A percentile compares a stretch with the other conserved stretches of the same genome.
Conservation (phyloP, 2,329 filamentous ascomycete species). For the Nigrospora oryzae region DNA sequence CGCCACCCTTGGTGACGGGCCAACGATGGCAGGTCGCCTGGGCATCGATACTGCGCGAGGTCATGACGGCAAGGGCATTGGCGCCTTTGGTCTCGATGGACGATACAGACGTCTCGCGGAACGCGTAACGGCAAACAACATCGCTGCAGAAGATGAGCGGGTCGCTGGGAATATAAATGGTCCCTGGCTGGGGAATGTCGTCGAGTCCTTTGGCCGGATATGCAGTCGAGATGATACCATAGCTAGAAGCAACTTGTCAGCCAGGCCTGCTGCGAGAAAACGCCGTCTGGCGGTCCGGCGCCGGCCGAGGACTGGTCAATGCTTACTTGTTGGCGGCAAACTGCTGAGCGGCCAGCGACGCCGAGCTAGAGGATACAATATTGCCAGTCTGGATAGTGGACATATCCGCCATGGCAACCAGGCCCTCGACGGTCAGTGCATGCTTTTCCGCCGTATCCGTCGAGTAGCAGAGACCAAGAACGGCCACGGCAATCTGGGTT, state of each 20-base stretch:
- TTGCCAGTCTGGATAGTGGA: conserved; percentile 21
- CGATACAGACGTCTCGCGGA: conserved; percentile 20
- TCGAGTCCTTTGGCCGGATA: conserved; percentile 11
- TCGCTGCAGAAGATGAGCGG: conserved; percentile 11
- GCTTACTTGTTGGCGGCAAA: conserved; percentile 32
- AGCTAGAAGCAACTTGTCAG: conserved; percentile 16
- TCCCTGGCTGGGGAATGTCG: conserved; percentile 17
- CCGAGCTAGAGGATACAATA: conserved; percentile 11
- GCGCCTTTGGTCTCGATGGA: conserved; percentile 2
- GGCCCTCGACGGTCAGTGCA: conserved; percentile 22
- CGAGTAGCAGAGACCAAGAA: conserved; percentile 31
- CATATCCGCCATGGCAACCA: conserved; percentile 25
- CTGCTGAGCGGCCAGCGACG: conserved; percentile 21
- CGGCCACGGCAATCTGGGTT: conserved; percentile 32
- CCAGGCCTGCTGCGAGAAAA: not conserved
- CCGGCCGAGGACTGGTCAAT: no score
- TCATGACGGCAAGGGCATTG: conserved; percentile 17
- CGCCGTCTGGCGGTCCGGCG: no score
- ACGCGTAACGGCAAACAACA: conserved; percentile 21
- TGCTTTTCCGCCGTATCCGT: conserved; percentile 26
- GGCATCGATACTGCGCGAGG: conserved; percentile 21
- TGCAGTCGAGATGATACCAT: conserved; percentile 26
- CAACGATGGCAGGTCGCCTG: conserved; percentile 20
- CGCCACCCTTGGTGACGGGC: conserved; percentile 20
- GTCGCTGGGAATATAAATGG: conserved; percentile 19